Evolutionary conservation across 352 stramenopile genomes (phyloP).

Genomic region (Peronosclerospora sorghi): DNA sequence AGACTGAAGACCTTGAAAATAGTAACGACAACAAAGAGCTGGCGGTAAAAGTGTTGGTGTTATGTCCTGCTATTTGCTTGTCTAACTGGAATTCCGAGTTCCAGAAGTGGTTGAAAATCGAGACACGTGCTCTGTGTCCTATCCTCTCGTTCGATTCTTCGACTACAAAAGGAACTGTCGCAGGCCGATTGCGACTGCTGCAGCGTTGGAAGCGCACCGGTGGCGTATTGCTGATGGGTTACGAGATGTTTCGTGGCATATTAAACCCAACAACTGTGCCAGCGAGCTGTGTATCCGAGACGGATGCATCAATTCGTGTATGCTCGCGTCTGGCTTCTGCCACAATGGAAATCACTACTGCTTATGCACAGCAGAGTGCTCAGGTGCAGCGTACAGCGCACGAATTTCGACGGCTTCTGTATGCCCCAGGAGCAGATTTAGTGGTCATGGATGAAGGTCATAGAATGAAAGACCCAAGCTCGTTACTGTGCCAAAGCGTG

Average conservation of each 20-base stretch:
- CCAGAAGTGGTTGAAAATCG: slow-evolving; percentile 88
- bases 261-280: slow-evolving; percentile 51
- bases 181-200: slow-evolving; percentile 40
- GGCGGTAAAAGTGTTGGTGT: slow-evolving; percentile 69
- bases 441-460: slow-evolving; percentile 85
- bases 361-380: slow-evolving; percentile 30
- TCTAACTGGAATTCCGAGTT: slow-evolving; percentile 97
- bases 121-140: slow-evolving; percentile 41
- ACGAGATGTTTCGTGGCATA: slow-evolving; percentile 84
- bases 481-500: slow-evolving; percentile 73
- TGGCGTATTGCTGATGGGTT: slow-evolving; percentile 78
- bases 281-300: slow-evolving; percentile 15
- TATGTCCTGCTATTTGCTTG: slow-evolving; percentile 93
- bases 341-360: slow-evolving; percentile 54
- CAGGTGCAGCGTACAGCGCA: slow-evolving; percentile 44
- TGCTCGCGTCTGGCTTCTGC: slow-evolving; percentile 50
- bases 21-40: slow-evolving; percentile 2
- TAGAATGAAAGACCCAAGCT: slow-evolving; percentile 79
- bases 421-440: slow-evolving; percentile 54
- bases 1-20: background rate
- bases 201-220: slow-evolving; percentile 65
- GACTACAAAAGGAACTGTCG: slow-evolving; percentile 41
- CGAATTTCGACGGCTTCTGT: slow-evolving; percentile 45
- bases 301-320: slow-evolving; percentile 42
- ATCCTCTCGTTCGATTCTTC: slow-evolving; percentile 53